phyloP scores from a whole-genome alignment of 73 alveolate genomes.

The Blepharisma japonicum region DNA sequence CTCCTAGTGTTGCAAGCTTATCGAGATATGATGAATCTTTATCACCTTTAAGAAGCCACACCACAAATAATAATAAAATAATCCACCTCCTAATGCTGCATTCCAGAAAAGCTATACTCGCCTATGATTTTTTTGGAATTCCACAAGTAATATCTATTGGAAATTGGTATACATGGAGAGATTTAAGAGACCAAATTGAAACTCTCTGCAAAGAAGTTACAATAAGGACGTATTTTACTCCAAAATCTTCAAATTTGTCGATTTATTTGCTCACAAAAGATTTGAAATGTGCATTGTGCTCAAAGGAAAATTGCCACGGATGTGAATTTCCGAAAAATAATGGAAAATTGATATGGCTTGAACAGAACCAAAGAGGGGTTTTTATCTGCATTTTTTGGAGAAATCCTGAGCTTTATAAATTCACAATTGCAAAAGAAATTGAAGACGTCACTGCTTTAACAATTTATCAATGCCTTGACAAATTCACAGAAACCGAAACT shows the following conservation, averaged over 20 bases:
- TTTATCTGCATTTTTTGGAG: not conserved
- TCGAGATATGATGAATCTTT: not conserved
- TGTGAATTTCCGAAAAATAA: constrained; percentile 7
- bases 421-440: not conserved
- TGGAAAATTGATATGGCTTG: not conserved
- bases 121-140: not conserved
- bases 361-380: not conserved
- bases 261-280: not conserved
- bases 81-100: not conserved
- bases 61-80: not conserved
- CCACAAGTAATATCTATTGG: constrained; percentile 28
- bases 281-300: not conserved
- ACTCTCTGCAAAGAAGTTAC: not conserved
- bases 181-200: not conserved
- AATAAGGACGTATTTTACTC: not conserved
- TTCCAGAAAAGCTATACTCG: not conserved
- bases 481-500: constrained; percentile 16
- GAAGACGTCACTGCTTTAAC: not conserved
- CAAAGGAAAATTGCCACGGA: constrained; percentile 23
- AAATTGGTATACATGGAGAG: constrained; percentile 27
- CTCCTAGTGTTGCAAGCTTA: not conserved
- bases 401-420: not conserved
- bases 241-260: not conserved
- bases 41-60: not conserved
- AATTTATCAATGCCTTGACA: constrained; percentile 5